Evolutionary conservation across 2,329 filamentous ascomycete species (phyloP).

Genomic region (Aotearoamyces nothofagi): DNA sequence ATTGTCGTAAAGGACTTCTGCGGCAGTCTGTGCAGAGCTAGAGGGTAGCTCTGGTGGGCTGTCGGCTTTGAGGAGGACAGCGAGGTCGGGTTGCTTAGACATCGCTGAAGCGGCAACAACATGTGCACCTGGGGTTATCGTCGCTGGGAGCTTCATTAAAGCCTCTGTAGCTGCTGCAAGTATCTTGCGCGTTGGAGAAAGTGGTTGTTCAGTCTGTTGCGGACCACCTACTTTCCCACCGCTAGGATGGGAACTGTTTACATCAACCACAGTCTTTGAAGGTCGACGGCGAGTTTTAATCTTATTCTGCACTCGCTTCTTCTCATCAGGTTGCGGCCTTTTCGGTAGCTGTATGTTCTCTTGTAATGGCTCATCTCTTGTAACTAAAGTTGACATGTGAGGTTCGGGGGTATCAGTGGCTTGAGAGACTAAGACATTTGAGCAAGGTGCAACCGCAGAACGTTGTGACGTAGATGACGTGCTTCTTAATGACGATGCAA

Average conservation of each 20-base stretch:
- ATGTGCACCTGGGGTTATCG: constrained; percentile 4
- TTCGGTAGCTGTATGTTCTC: constrained; percentile 7
- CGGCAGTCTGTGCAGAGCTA: no score
- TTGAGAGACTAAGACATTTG: background rate
- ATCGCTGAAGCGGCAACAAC: background rate
- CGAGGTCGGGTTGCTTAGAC: background rate
- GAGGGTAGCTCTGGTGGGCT: no score
- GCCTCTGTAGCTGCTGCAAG: constrained; percentile 6
- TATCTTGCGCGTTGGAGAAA: constrained; percentile 6
- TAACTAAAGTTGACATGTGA: background rate
- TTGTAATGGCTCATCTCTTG: constrained; percentile 4
- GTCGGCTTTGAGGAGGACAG: background rate
- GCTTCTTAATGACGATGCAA: constrained; percentile 2
- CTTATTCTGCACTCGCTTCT: constrained; percentile 13
- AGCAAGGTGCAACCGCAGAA: constrained; percentile 4
- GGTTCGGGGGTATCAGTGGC: background rate
- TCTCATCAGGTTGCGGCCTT: constrained; percentile 10
- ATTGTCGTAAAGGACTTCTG: no score
- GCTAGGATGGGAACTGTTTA: constrained; percentile 5
- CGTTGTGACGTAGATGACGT: constrained; percentile 4
- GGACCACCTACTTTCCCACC: background rate
- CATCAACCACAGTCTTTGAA: constrained; percentile 3
- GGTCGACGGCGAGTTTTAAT: constrained; percentile 15
- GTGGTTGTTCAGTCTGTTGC: constrained; percentile 4
- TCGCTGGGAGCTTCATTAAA: constrained; percentile 2